Base-by-base conservation (phyloP, 352 stramenopile species). In the Ophiocytium majus region DNA sequence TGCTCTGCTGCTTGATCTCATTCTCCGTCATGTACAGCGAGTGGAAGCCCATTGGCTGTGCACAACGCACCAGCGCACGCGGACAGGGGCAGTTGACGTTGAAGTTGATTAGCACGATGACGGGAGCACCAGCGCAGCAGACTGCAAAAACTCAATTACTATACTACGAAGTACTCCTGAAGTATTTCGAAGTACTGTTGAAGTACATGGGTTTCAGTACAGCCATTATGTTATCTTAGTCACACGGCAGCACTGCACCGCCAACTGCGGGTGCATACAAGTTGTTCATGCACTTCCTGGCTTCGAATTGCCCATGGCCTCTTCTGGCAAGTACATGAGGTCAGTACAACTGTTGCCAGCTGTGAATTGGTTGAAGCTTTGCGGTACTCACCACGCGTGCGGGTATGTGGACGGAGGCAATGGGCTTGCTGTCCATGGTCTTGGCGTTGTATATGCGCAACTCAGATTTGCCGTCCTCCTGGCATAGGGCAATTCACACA, bases 361-460 rank as follows among this genome's bases (percentile, higher is more conserved):
- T 14, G 43, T 57, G n/a, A n/a, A n/a, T 57, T 57, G 5, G 43
- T 57, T 14, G 14, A 57, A 57, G 43, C 43, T 57, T n/a, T n/a
- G n/a, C n/a, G n/a, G n/a, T 5, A 57, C 43, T 57, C 43, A 57
- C 43, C 9, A 85, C 81, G 43, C 81, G 79, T 19, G 71, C 33
- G 10, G 71, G 81, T 10, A 85, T 49, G 28, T 85, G 80, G 66
- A 85, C 43, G 37, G 37, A 50, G 63, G 81, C 81, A 0, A 85
- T 43, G 1, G 81, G 66, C n/a, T 74, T 36, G 36, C 64, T 10
- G 74, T 9, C 50, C 81, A 85, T 85, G 10, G 66, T 85, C 81
- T 85, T 85, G n/a, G 81, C 81, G 37, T 85, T 37, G 37, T 50
- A 85, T 23, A 85, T 50, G 37, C 66, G 81, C 63, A 85, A 50